Evolutionary conservation across 106 monocot genomes (phyloP).

Genomic region (Acorus calamus): DNA sequence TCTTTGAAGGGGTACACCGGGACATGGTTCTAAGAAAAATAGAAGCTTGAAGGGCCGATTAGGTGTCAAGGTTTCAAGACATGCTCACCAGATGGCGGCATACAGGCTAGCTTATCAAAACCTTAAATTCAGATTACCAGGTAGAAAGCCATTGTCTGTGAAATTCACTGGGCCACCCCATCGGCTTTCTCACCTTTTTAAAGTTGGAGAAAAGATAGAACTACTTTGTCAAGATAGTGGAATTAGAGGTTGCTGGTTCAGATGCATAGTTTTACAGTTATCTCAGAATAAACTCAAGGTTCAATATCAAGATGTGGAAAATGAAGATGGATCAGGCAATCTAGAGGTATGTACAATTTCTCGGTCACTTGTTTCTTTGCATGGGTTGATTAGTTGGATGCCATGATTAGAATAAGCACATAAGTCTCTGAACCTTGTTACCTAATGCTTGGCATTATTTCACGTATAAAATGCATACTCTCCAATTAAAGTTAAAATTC

Average conservation of each 20-base stretch:
- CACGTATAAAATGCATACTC: too few relatives aligned
- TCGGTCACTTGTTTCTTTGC: neutral
- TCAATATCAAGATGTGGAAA: slow-evolving; percentile 66
- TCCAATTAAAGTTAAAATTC: too few relatives aligned
- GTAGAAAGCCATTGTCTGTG: slow-evolving; percentile 23
- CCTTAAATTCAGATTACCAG: slow-evolving; percentile 12
- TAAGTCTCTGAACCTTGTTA: neutral
- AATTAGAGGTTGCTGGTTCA: slow-evolving; percentile 96
- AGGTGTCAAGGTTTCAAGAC: slow-evolving; percentile 11
- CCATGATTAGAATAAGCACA: neutral
- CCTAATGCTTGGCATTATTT: too few relatives aligned
- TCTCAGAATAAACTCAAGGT: slow-evolving; percentile 61
- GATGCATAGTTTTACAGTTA: slow-evolving; percentile 53
- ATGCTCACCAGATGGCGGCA: slow-evolving; percentile 5
- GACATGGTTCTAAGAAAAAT: slow-evolving; percentile 34
- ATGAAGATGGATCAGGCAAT: slow-evolving; percentile 61
- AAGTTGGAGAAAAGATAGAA: slow-evolving; percentile 60
- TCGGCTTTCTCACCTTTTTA: slow-evolving; percentile 26
- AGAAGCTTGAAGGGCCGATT: slow-evolving; percentile 28
- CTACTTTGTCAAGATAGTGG: slow-evolving; percentile 85
- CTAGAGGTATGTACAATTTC: slow-evolving; percentile 42
- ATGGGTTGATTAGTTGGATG: neutral
- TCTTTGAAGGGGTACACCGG: slow-evolving; percentile 8
- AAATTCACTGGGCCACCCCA: slow-evolving; percentile 28
- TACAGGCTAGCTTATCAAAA: slow-evolving; percentile 14